Evolutionary conservation across 257 asterid species (phyloP).

Genomic region (Scutellaria galericulata): DNA sequence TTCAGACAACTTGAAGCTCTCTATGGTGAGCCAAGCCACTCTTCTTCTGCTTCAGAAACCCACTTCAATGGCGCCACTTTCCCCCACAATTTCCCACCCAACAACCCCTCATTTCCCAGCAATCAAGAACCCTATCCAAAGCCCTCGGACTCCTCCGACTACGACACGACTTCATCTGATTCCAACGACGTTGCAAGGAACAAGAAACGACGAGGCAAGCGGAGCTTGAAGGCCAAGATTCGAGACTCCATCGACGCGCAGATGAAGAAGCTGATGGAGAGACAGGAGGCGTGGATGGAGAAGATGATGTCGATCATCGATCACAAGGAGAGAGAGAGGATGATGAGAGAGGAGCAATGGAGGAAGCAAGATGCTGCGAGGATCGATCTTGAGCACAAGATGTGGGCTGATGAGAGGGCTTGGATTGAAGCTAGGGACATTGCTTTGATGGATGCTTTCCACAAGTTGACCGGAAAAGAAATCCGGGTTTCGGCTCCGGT

Average conservation of each 20-base stretch:
- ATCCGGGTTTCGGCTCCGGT: constrained; percentile 1
- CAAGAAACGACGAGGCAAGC: constrained; percentile 50
- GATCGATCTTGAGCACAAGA: constrained; percentile 63
- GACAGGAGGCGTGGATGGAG: constrained; percentile 84
- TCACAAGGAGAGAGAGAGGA: constrained; percentile 72
- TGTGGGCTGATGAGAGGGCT: constrained; percentile 78
- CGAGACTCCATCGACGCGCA: constrained; percentile 63
- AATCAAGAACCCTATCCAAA: constrained; percentile 54
- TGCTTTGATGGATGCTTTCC: constrained; percentile 62
- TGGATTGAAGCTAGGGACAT: constrained; percentile 80
- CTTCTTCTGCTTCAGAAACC: constrained; percentile 47
- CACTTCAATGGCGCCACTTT: constrained; percentile 30
- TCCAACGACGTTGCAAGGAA: constrained; percentile 39
- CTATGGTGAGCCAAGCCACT: constrained; percentile 57
- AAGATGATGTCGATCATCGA: constrained; percentile 70
- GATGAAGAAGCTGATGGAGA: constrained; percentile 73
- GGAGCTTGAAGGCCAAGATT: constrained; percentile 65
- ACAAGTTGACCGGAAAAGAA: constrained; percentile 50
- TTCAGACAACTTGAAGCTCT: constrained; percentile 94
- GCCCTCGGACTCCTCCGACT: constrained; percentile 59
- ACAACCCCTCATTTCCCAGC: constrained; percentile 11
- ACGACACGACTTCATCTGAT: constrained; percentile 54
- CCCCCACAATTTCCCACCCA: constrained; percentile 35
- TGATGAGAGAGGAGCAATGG: constrained; percentile 74
- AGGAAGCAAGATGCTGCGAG: constrained; percentile 67